These are phyloP conservation scores for Picea glauca DNA, from an alignment of 75 land plant species.

Conservation along the genomic window DNA sequence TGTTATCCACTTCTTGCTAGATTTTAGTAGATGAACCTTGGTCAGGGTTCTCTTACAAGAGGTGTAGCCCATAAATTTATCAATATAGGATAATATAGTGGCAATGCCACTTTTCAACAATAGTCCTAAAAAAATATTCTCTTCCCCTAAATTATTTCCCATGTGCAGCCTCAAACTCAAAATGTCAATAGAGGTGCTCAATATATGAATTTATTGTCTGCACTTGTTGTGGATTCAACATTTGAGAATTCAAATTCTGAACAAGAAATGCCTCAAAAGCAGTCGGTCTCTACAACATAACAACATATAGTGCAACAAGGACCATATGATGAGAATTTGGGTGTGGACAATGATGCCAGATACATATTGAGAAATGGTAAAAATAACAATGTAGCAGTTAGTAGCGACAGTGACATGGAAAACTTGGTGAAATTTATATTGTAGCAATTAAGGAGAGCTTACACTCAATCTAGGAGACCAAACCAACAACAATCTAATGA, in stretches of 20 bases:
- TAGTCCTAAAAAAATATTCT: conserved; percentile 6
- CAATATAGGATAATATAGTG: conserved; percentile 7
- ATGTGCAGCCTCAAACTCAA: conserved; percentile 19
- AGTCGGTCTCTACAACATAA: background rate
- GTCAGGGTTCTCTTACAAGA: conserved; percentile 7
- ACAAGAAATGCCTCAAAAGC: background rate
- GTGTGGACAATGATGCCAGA: background rate
- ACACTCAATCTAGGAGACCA: too few species aligned
- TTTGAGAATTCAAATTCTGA: background rate
- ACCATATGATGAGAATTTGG: background rate
- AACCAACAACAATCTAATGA: too few species aligned
- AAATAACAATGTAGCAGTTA: background rate
- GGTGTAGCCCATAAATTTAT: conserved; percentile 10
- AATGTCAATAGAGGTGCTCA: conserved; percentile 9
- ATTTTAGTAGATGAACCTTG: conserved; percentile 40
- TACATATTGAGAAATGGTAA: background rate
- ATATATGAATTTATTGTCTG: conserved; percentile 8
- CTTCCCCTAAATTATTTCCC: conserved; percentile 10
- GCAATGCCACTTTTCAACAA: conserved; percentile 17
- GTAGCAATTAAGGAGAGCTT: background rate
- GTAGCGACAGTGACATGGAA: background rate
- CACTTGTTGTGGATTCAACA: background rate
- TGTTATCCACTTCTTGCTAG: conserved; percentile 63
- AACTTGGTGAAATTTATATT: background rate
- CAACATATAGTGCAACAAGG: background rate